phyloP scores from a whole-genome alignment of 2,329 filamentous ascomycete species.

The Arthrobotrys sphaeroides region DNA sequence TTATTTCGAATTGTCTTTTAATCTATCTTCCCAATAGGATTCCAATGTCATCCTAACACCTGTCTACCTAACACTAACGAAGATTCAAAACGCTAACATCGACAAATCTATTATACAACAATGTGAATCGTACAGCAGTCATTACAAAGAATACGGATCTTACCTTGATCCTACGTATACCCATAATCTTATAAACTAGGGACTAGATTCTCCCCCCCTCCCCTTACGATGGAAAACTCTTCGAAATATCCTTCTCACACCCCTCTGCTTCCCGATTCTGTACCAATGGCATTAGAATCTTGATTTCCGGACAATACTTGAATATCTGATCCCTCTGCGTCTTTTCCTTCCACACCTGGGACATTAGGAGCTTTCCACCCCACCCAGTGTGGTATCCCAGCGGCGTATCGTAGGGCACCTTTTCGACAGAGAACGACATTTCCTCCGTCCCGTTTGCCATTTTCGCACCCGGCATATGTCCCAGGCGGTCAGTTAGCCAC shows the following conservation, averaged over 20 bases:
- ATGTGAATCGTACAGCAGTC: neutral
- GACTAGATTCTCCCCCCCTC: too few relatives aligned
- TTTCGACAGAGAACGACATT: slow-evolving; percentile 67
- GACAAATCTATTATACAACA: neutral
- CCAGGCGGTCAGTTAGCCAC: slow-evolving; percentile 68
- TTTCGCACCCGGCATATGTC: slow-evolving; percentile 64
- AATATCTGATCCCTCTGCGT: slow-evolving; percentile 66
- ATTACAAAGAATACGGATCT: neutral
- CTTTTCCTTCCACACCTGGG: slow-evolving; percentile 65
- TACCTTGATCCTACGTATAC: too few relatives aligned
- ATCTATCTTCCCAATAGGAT: too few relatives aligned
- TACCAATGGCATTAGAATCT: slow-evolving; percentile 68
- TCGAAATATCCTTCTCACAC: slow-evolving; percentile 22
- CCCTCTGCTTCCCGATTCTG: slow-evolving; percentile 60
- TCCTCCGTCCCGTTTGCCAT: slow-evolving; percentile 67
- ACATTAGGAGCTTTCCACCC: slow-evolving; percentile 64
- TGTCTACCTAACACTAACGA: too few relatives aligned
- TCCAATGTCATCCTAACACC: too few relatives aligned
- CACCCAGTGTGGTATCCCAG: slow-evolving; percentile 70
- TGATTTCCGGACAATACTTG: slow-evolving; percentile 70
- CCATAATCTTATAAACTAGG: too few relatives aligned
- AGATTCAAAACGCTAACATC: neutral
- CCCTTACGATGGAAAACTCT: slow-evolving; percentile 6
- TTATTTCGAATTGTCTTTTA: too few relatives aligned
- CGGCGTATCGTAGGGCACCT: slow-evolving; percentile 64